Conservation (phyloP, 108 stramenopile genomes). For the Ochromonas danica region DNA sequence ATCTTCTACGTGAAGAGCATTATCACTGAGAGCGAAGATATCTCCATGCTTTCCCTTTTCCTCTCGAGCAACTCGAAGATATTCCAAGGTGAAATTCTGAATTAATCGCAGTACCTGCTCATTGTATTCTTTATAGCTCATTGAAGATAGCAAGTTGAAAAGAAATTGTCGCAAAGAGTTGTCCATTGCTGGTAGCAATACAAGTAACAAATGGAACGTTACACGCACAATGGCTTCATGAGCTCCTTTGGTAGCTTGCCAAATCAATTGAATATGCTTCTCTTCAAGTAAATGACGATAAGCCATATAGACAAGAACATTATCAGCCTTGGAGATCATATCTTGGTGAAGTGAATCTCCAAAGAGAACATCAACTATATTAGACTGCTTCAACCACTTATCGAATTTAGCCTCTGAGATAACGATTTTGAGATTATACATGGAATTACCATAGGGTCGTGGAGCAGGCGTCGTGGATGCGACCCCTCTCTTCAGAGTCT, state of each 20-base stretch:
- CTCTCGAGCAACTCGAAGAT: not conserved
- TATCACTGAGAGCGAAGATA: not conserved
- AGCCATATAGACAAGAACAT: slow-evolving; percentile 18
- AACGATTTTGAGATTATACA: slow-evolving; percentile 1
- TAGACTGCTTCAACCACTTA: not conserved
- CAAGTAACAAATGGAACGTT: not conserved
- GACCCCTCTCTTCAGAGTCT: not conserved
- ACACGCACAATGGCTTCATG: slow-evolving; percentile 34
- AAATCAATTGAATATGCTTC: not conserved
- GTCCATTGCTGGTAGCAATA: slow-evolving; percentile 5
- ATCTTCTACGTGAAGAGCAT: too few species aligned
- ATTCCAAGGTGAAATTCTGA: not conserved
- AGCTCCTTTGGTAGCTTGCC: not conserved
- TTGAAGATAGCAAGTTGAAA: not conserved
- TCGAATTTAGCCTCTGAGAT: not conserved
- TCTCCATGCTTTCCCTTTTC: not conserved
- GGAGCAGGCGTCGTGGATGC: not conserved
- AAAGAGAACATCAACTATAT: slow-evolving; percentile 18
- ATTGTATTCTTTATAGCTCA: slow-evolving; percentile 3
- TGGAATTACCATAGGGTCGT: not conserved
- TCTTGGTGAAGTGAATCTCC: slow-evolving; percentile 30
- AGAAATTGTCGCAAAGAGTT: not conserved
- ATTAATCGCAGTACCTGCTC: slow-evolving; percentile 9
- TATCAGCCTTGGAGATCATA: slow-evolving; percentile 12
- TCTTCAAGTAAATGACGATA: not conserved